These are phyloP conservation scores for Coprinopsis sp. DNA, from an alignment of 768 basidiomycete genomes.

Conservation along the genomic window DNA sequence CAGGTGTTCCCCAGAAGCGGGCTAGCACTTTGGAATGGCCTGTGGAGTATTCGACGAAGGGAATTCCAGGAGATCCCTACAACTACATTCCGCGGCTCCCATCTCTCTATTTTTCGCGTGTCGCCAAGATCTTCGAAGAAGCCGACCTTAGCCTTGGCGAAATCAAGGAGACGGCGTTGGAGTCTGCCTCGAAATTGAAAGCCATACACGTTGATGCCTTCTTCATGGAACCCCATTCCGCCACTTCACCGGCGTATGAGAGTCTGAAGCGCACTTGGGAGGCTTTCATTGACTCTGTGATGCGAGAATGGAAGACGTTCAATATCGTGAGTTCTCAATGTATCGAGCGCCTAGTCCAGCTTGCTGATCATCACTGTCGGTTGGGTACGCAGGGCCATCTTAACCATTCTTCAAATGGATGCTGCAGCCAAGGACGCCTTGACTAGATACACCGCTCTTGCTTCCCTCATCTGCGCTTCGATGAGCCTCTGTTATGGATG, in stretches of 20 bases:
- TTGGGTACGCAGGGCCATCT: constrained; percentile 24
- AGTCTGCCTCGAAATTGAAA: neutral
- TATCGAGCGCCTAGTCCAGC: neutral
- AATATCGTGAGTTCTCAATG: constrained; percentile 10
- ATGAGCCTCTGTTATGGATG: constrained; percentile 64
- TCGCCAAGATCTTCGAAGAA: too few species aligned
- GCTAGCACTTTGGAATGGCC: too few species aligned
- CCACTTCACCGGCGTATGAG: neutral
- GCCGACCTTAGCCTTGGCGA: too few species aligned
- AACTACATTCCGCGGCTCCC: too few species aligned
- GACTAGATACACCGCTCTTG: constrained; percentile 50
- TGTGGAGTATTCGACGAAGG: too few species aligned
- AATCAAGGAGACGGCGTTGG: constrained; percentile 1
- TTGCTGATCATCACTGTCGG: neutral
- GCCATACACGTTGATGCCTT: neutral
- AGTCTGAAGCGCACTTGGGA: constrained; percentile 7
- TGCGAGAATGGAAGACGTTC: constrained; percentile 14
- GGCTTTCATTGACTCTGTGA: constrained; percentile 11
- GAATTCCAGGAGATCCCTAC: too few species aligned
- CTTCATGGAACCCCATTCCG: neutral
- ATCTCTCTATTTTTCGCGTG: too few species aligned
- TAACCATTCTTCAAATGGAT: constrained; percentile 31
- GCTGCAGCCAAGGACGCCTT: constrained; percentile 46
- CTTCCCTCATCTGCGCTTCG: constrained; percentile 54
- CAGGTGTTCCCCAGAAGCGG: too few species aligned